Conservation (phyloP, 768 basidiomycete genomes). For the Kwoniella dejecticola region DNA sequence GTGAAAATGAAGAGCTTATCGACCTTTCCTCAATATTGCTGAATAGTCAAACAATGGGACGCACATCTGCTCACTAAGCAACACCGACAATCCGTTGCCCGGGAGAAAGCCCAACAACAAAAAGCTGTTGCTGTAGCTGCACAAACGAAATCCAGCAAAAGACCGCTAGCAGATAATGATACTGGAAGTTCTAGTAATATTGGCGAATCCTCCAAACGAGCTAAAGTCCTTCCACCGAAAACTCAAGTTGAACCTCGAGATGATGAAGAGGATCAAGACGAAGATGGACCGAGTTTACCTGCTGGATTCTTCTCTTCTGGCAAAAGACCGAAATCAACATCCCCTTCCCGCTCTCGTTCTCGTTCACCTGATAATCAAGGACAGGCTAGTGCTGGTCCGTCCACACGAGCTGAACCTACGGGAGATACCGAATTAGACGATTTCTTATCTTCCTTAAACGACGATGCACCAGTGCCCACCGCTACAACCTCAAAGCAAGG, state of each 20-base stretch:
- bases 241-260: background rate
- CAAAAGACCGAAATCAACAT: background rate
- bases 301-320: slow-evolving; percentile 29
- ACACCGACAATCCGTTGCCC: slow-evolving; percentile 47
- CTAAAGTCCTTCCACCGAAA: background rate
- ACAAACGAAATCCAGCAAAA: slow-evolving; percentile 21
- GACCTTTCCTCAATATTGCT: too few relatives aligned
- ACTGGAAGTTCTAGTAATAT: background rate
- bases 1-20: too few relatives aligned
- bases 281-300: slow-evolving; percentile 14
- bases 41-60: slow-evolving; percentile 51
- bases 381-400: slow-evolving; percentile 7
- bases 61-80: slow-evolving; percentile 52
- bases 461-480: slow-evolving; percentile 8
- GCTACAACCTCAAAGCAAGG: too few relatives aligned
- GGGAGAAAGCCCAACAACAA: slow-evolving; percentile 40
- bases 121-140: slow-evolving; percentile 21
- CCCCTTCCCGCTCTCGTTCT: background rate
- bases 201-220: slow-evolving; percentile 18
- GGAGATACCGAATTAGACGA: slow-evolving; percentile 50
- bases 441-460: slow-evolving; percentile 41
- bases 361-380: background rate
- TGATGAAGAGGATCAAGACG: slow-evolving; percentile 12
- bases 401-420: slow-evolving; percentile 21
- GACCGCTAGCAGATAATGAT: slow-evolving; percentile 23